A percentile compares a stretch with the other conserved stretches of the same genome.
These are phyloP conservation scores for Paxillus rubicundulus DNA, from an alignment of 768 basidiomycete genomes.

Conservation along the genomic window DNA sequence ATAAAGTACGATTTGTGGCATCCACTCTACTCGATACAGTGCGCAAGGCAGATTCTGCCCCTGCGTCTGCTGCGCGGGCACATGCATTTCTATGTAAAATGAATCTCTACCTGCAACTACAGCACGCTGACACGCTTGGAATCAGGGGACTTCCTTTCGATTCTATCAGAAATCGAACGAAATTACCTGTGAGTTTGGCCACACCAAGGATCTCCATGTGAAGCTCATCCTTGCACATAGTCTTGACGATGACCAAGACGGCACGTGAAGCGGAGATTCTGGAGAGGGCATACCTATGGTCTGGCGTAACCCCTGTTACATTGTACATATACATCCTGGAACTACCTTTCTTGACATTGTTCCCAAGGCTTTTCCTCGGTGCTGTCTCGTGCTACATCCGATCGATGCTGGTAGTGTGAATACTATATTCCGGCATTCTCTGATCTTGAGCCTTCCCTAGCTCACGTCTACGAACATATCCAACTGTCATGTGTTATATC, in stretches of 20 bases:
- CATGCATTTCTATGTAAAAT: constrained; percentile 81
- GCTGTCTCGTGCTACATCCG: neutral
- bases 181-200: constrained; percentile 69
- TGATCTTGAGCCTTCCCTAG: too few species aligned
- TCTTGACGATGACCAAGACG: constrained; percentile 38
- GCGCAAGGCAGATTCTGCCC: constrained; percentile 74
- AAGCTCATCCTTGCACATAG: constrained; percentile 44
- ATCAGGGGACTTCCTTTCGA: constrained; percentile 88
- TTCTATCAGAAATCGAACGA: constrained; percentile 87
- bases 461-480: too few species aligned
- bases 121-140: constrained; percentile 3
- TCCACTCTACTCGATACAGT: constrained; percentile 86
- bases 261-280: constrained; percentile 42
- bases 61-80: constrained; percentile 78
- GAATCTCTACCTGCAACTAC: neutral
- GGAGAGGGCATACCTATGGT: constrained; percentile 45
- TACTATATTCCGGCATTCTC: too few species aligned
- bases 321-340: neutral
- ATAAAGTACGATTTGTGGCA: constrained; percentile 92
- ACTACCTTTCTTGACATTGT: constrained; percentile 3
- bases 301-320: neutral
- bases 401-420: too few species aligned
- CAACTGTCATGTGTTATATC: too few species aligned
- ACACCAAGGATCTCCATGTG: neutral
- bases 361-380: neutral